Conservation (phyloP, 2,329 filamentous ascomycete genomes). For the Alternaria infectoria region DNA sequence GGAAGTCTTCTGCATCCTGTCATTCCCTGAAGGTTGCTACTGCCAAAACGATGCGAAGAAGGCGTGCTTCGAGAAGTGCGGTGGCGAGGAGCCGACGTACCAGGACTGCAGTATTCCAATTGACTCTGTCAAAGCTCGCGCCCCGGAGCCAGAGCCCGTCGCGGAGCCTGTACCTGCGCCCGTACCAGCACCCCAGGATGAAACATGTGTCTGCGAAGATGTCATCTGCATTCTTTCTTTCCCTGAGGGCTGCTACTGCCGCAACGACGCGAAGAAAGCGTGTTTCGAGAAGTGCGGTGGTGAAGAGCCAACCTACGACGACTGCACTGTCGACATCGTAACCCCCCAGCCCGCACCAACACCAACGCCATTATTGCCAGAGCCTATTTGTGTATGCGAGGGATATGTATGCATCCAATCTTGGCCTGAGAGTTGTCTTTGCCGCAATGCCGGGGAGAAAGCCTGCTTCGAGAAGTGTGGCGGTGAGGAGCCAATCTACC, state of each 20-base stretch:
- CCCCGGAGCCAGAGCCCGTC: background rate
- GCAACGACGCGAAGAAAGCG: constrained; percentile 20
- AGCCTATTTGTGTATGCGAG: constrained; percentile 24
- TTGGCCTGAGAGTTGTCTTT: background rate
- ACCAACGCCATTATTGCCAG: background rate
- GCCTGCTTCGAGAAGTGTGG: background rate
- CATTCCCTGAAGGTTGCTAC: constrained; percentile 35
- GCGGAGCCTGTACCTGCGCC: background rate
- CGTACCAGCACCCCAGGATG: background rate
- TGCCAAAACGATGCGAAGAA: constrained; percentile 30
- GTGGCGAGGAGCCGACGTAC: constrained; percentile 1
- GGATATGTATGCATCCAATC: constrained; percentile 15
- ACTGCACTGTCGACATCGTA: background rate
- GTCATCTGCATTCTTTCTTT: constrained; percentile 26
- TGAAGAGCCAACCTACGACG: background rate
- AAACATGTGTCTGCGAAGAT: constrained; percentile 24
- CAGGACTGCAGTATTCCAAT: background rate
- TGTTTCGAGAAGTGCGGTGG: constrained; percentile 39
- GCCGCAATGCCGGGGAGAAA: background rate
- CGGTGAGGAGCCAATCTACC: background rate
- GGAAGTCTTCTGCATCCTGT: constrained; percentile 24
- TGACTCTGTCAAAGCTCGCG: background rate
- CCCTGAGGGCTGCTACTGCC: constrained; percentile 37
- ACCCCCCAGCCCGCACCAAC: background rate
- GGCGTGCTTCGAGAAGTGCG: constrained; percentile 36